A percentile compares a stretch with the other conserved stretches of the same genome.
Conservation (phyloP, 2,329 filamentous ascomycete genomes). For the Lachnum nothofagi region DNA sequence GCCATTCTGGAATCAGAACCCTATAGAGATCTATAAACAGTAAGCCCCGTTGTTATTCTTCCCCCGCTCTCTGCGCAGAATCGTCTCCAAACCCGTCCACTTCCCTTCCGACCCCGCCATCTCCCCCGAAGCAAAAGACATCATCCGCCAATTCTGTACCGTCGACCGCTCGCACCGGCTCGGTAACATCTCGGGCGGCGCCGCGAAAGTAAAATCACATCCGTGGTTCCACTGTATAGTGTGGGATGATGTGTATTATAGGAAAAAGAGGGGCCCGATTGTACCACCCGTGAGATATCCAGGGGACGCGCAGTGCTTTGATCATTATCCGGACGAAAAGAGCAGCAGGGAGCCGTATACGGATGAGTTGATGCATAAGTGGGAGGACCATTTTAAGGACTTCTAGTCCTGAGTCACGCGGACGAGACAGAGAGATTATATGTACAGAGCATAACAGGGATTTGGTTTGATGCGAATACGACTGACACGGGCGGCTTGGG, state of each 20-base stretch:
- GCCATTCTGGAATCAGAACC: constrained; percentile 82
- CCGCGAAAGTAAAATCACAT: constrained; percentile 66
- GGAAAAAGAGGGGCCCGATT: constrained; percentile 64
- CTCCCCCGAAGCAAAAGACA: constrained; percentile 64
- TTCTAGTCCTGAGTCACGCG: constrained; percentile 59
- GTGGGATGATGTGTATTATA: constrained; percentile 67
- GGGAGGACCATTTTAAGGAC: constrained; percentile 66
- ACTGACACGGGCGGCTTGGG: no score
- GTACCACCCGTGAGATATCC: constrained; percentile 67
- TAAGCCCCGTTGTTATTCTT: constrained; percentile 35
- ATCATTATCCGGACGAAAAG: constrained; percentile 74
- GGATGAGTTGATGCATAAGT: constrained; percentile 61
- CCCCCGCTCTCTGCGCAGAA: constrained; percentile 42
- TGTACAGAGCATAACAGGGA: no score
- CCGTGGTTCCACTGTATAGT: constrained; percentile 68
- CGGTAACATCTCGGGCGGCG: constrained; percentile 73
- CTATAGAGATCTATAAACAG: constrained; percentile 82
- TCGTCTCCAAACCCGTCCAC: constrained; percentile 36
- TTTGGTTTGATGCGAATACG: no score
- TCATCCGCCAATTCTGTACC: constrained; percentile 72
- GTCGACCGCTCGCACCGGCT: constrained; percentile 73
- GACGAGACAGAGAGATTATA: no score
- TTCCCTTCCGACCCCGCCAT: constrained; percentile 52
- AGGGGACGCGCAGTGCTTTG: constrained; percentile 76
- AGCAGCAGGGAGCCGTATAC: constrained; percentile 61